Percentiles rank a stretch among this genome's conserved stretches.
Conservation (phyloP, 768 basidiomycete genomes). For the Fistulinella prunicolor region DNA sequence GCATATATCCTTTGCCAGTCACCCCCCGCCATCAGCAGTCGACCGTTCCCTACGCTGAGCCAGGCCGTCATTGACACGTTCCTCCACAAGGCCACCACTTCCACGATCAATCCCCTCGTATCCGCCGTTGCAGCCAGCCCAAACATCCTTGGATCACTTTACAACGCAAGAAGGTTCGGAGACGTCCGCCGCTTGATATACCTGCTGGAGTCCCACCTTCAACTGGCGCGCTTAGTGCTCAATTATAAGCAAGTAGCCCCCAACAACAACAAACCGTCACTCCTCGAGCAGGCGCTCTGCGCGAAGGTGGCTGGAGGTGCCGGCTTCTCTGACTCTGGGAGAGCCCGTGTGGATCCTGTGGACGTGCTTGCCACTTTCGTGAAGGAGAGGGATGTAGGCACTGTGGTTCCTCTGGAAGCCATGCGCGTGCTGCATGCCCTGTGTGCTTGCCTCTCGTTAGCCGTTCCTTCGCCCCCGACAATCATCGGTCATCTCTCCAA, state of each 20-base stretch:
- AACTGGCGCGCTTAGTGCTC: conserved; percentile 58
- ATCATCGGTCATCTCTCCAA: conserved; percentile 77
- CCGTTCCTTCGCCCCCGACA: conserved; percentile 62
- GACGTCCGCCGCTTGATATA: conserved; percentile 68
- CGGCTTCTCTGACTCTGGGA: conserved; percentile 40
- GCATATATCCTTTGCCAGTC: conserved; percentile 61
- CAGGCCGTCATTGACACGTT: conserved; percentile 67
- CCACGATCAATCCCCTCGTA: conserved; percentile 79
- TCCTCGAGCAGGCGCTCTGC: conserved; percentile 77
- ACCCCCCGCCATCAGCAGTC: conserved; percentile 49
- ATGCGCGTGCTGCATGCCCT: conserved; percentile 65
- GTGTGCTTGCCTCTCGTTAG: conserved; percentile 59
- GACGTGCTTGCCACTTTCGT: conserved; percentile 72
- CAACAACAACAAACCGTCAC: conserved; percentile 46
- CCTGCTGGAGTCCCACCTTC: conserved; percentile 66
- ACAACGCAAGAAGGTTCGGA: conserved; percentile 59
- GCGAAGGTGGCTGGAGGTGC: conserved; percentile 54
- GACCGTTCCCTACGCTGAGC: conserved; percentile 60
- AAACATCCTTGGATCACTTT: conserved; percentile 56
- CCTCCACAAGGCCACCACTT: conserved; percentile 70
- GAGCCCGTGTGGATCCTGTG: conserved; percentile 62
- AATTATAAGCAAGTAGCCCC: conserved; percentile 56
- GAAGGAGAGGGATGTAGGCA: conserved; percentile 60
- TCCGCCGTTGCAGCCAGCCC: conserved; percentile 62
- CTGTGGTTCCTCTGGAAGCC: conserved; percentile 60